phyloP scores from a whole-genome alignment of 352 stramenopile genomes.

The Peronospora farinosa region DNA sequence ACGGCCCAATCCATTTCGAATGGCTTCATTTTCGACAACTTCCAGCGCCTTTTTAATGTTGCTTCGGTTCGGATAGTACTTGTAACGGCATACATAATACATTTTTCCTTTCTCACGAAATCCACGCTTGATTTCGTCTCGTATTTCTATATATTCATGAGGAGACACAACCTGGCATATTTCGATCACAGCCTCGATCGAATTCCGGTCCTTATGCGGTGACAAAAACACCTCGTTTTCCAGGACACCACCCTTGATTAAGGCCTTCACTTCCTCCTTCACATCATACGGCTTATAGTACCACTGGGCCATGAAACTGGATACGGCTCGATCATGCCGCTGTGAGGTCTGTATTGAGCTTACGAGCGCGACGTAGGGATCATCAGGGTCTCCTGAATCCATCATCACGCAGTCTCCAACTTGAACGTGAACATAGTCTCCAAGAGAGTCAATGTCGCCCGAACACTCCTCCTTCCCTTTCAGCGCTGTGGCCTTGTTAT shows the following conservation, averaged over 20 bases:
- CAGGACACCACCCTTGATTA: constrained; percentile 52
- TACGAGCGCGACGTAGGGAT: constrained; percentile 71
- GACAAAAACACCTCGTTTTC: constrained; percentile 79
- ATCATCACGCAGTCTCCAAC: constrained; percentile 75
- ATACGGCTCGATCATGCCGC: constrained; percentile 35
- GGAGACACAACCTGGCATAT: constrained; percentile 70
- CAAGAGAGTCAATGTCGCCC: constrained; percentile 43
- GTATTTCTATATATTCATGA: constrained; percentile 67
- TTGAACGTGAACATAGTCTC: constrained; percentile 58
- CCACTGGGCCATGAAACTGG: constrained; percentile 74
- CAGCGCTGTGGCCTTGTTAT: constrained; percentile 5
- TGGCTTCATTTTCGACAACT: constrained; percentile 59
- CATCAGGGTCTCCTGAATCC: constrained; percentile 58
- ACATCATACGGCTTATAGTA: constrained; percentile 82
- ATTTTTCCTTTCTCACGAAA: constrained; percentile 58
- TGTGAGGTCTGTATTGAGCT: constrained; percentile 63
- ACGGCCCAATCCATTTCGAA: constrained; percentile 54
- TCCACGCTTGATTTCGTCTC: constrained; percentile 60
- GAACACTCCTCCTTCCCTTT: constrained; percentile 25
- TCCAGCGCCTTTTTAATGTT: constrained; percentile 63
- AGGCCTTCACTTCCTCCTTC: constrained; percentile 47
- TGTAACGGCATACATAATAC: constrained; percentile 75
- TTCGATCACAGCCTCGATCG: constrained; percentile 67
- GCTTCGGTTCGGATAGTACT: constrained; percentile 68
- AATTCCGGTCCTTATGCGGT: constrained; percentile 80